Conservation (phyloP, 2,329 filamentous ascomycete genomes). For the Hypoxylon sp. region DNA sequence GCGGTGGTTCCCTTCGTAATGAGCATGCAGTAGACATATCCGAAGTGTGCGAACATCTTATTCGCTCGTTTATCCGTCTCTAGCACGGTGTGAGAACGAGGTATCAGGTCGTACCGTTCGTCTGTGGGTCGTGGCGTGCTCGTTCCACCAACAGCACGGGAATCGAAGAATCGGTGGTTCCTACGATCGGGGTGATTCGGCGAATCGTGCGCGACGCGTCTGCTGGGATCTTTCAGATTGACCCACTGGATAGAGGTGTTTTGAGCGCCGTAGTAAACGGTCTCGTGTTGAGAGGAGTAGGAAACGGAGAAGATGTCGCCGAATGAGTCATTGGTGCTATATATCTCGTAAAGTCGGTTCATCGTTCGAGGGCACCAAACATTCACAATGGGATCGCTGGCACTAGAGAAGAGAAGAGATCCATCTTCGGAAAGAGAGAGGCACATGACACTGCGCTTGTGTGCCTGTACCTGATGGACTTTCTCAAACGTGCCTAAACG, state of each 20-base stretch:
- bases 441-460: conserved; percentile 91
- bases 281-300: conserved; percentile 84
- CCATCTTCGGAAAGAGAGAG: conserved; percentile 84
- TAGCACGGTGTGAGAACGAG: conserved; percentile 70
- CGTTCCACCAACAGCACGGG: conserved; percentile 84
- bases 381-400: conserved; percentile 93
- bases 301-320: conserved; percentile 97
- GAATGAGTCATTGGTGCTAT: conserved; percentile 90
- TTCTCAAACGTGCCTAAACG: conserved; percentile 89
- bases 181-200: conserved; percentile 81
- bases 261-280: conserved; percentile 91
- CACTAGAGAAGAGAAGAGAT: conserved; percentile 88
- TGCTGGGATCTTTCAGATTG: conserved; percentile 75
- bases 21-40: conserved; percentile 97
- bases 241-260: conserved; percentile 98
- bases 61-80: conserved; percentile 88
- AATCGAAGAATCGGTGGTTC: conserved; percentile 94
- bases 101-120: conserved; percentile 69
- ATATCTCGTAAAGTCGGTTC: conserved; percentile 86
- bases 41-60: conserved; percentile 91
- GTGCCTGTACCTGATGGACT: conserved; percentile 83
- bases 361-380: conserved; percentile 89
- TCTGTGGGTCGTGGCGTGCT: conserved; percentile 81
- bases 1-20: conserved; percentile 79
- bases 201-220: conserved; percentile 72